These are phyloP conservation scores for Penicillium riverlandense DNA, from an alignment of 495 filamentous ascomycete species.

Conservation along the genomic window DNA sequence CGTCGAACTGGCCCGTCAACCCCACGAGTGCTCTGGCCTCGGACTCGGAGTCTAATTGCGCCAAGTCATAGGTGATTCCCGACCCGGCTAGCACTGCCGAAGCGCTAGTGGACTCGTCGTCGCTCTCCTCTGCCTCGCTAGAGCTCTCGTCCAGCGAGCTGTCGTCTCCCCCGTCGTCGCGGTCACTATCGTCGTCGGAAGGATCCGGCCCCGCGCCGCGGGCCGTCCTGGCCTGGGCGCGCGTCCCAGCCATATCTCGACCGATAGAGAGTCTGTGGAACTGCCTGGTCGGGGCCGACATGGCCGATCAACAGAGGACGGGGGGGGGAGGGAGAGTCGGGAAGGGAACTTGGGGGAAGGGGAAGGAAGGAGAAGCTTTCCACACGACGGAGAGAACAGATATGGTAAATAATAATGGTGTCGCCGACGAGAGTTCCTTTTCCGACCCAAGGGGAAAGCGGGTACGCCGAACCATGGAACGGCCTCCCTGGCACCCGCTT, in stretches of 20 bases:
- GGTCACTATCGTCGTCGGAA: conserved; percentile 17
- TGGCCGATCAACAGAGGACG: conserved; percentile 12
- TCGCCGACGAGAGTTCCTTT: conserved; percentile 8
- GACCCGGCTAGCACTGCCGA: conserved; percentile 25
- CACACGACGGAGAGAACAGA: not conserved
- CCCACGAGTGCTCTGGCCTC: conserved; percentile 30
- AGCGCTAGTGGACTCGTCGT: conserved; percentile 8
- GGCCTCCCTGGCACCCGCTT: conserved; percentile 18
- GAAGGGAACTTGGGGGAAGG: not conserved
- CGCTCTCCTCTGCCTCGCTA: conserved; percentile 7
- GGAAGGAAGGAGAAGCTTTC: conserved; percentile 1
- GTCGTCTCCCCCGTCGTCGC: conserved; percentile 7
- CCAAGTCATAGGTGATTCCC: conserved; percentile 38
- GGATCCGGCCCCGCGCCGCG: conserved; percentile 11
- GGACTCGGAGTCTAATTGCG: conserved; percentile 25
- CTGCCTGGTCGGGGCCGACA: conserved; percentile 37
- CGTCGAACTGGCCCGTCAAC: conserved; percentile 27
- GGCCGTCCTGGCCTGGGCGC: conserved; percentile 15
- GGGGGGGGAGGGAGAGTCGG: not conserved
- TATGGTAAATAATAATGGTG: conserved; percentile 1
- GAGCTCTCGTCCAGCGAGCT: conserved; percentile 7
- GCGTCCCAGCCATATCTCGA: conserved; percentile 22
- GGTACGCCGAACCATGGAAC: conserved; percentile 30
- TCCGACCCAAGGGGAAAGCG: conserved; percentile 35
- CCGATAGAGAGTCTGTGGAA: conserved; percentile 33